These are phyloP conservation scores for Phytophthora idaei DNA, from an alignment of 352 stramenopile species.

Conservation along the genomic window DNA sequence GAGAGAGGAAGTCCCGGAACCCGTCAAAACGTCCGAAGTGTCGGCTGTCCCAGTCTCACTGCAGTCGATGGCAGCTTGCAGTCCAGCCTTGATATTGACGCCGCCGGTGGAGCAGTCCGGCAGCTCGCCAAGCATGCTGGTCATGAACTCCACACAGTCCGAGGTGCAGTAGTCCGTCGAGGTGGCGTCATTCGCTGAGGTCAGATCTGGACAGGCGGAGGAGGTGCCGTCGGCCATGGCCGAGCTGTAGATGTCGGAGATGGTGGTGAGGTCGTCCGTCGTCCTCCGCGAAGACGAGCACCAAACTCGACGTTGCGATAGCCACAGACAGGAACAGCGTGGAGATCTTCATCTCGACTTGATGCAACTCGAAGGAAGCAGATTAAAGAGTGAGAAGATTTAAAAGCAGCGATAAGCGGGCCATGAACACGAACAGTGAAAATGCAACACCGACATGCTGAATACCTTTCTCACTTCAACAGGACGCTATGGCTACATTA, in stretches of 20 bases:
- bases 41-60: conserved; percentile 22
- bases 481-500: not conserved
- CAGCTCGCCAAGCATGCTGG: conserved; percentile 17
- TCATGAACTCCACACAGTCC: conserved; percentile 27
- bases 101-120: conserved; percentile 33
- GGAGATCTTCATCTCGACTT: conserved; percentile 16
- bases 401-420: not conserved
- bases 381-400: conserved; percentile 17
- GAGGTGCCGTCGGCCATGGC: conserved; percentile 13
- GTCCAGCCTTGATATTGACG: conserved; percentile 24
- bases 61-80: conserved; percentile 23
- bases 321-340: not conserved
- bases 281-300: conserved; percentile 14
- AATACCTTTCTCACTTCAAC: not conserved
- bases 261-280: conserved; percentile 17
- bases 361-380: conserved; percentile 8
- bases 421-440: conserved; percentile 14
- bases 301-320: not conserved
- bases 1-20: conserved; percentile 1
- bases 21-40: conserved; percentile 12
- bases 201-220: conserved; percentile 19
- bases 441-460: conserved; percentile 5
- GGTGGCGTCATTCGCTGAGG: conserved; percentile 3
- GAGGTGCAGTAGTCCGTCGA: conserved; percentile 18
- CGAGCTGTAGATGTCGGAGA: conserved; percentile 22